Base-by-base conservation (phyloP, 495 filamentous ascomycete genomes). In the Penicillium paradoxum region DNA sequence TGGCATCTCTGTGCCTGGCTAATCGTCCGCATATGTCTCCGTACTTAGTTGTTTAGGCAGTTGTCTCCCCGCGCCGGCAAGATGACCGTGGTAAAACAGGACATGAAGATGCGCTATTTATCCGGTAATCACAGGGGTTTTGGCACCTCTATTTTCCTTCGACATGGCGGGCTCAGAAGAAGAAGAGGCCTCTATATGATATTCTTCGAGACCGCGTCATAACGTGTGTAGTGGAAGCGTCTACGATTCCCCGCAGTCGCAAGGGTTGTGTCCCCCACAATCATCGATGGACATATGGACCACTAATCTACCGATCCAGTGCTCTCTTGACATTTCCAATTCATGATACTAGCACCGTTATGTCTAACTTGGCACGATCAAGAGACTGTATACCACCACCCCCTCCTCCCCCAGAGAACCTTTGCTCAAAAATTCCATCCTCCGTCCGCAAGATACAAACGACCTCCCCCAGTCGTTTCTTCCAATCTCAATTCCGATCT, bases 41-140 rank as follows among this genome's bases (percentile, higher is more conserved):
- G n/a, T n/a, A n/a, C 9, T 9, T 3, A 29, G 8, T 25, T 54
- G 53, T 55, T 42, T 54, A 56, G 42, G 25, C 25, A 32, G 33
- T 47, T 18, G 18, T 0, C 51, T 51, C 56, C 49, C 53, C 59
- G 53, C 56, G 49, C 45, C 59, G 56, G 59, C 8, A 56, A 45
- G 56, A 54, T 48, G 47, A 36, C 36, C 33, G 15, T 13, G 25
- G 18, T 41, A 17, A 33, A 45, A 49, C 13, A 48, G 22, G 27
- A 30, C 10, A 21, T 14, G 29, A 38, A 38, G 18, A 29, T 27
- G 13, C 10, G 15, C 40, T 18, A 51, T 54, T 60, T 51, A 50
- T 43, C 58, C 58, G 50, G 46, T 22, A 21, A 33, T 14, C 43
- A 45, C 8, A 30, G n/a, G n/a, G n/a, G n/a, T n/a, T n/a, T n/a